phyloP scores from a whole-genome alignment of 2,329 filamentous ascomycete species.

The Beauveria medogensis region DNA sequence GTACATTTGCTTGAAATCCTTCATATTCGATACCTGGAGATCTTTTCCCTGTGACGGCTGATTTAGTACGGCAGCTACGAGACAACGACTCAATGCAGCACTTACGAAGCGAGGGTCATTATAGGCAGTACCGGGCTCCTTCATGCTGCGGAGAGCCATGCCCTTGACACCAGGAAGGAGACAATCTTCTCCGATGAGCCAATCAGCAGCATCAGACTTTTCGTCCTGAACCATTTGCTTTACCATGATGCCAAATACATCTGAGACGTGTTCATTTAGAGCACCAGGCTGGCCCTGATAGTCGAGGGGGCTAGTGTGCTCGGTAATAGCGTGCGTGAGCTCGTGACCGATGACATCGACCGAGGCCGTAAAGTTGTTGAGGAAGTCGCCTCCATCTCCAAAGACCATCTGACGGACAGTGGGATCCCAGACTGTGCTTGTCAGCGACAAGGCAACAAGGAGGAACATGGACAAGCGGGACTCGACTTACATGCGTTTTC shows the following conservation, averaged over 20 bases:
- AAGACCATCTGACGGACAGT: slow-evolving; percentile 45
- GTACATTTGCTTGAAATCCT: slow-evolving; percentile 28
- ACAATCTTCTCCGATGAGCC: slow-evolving; percentile 46
- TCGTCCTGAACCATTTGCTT: slow-evolving; percentile 44
- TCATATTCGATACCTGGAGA: slow-evolving; percentile 42
- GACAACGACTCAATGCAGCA: background rate
- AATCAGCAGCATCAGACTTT: slow-evolving; percentile 39
- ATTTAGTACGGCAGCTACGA: background rate
- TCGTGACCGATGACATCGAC: slow-evolving; percentile 52
- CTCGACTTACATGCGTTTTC: slow-evolving; percentile 41
- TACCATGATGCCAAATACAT: slow-evolving; percentile 50
- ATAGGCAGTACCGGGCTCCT: slow-evolving; percentile 44
- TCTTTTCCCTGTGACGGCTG: slow-evolving; percentile 37
- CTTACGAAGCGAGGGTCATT: slow-evolving; percentile 41
- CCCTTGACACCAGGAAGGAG: slow-evolving; percentile 43
- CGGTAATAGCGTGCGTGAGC: slow-evolving; percentile 46
- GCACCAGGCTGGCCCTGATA: slow-evolving; percentile 46
- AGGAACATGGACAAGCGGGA: background rate
- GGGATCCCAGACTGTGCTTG: slow-evolving; percentile 38
- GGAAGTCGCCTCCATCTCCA: slow-evolving; percentile 44
- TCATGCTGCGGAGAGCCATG: slow-evolving; percentile 45
- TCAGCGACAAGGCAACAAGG: too few species aligned
- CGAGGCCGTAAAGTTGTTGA: slow-evolving; percentile 42
- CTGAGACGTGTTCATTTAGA: slow-evolving; percentile 48
- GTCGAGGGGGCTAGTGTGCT: slow-evolving; percentile 40